Evolutionary conservation across 352 stramenopile genomes (phyloP), one percentile per base, ranked within the genome.

Genomic region (Pythium pyrilobum): DNA sequence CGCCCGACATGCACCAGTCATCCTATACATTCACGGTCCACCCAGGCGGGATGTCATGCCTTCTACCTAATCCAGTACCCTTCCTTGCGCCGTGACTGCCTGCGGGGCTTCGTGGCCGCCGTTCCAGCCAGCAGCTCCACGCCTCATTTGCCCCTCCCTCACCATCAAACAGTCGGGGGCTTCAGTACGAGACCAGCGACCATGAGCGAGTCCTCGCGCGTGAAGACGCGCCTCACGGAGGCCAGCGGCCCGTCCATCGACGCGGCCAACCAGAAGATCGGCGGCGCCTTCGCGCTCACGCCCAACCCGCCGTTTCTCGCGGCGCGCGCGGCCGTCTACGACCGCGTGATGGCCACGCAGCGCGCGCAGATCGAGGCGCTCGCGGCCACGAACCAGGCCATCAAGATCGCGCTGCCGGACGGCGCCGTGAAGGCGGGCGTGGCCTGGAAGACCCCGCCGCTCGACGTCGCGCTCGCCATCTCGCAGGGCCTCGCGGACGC

Each of bases 361-460:
- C 71, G 80, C 60, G 67, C 79, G 47, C 57, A 85, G 57, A 72
- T 95, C 42, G 76, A 77, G 56, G 68, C 87, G 31, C 61, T 88
- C 44, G 69, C 67, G 9, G 97, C 98, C 57, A 80, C 85, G 23
- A 77, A 88, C 36, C 80, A 85, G 40, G 67, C 85, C 44, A 99
- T 99, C 64, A 85, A 74, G 36, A 92, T 99, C 56, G 98, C 95
- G 32, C 80, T 99, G 42, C 97, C 97, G 1, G 97, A 99, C 72
- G 97, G 97, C 34, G 96, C 73, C 4, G 66, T 96, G 24, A 93
- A 97, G 71, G 77, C 96, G 20, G 96, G 95, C 31, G 51, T 87
- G 10, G 89, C 87, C 16, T 98, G 84, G 75, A 77, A 97, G 69
- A 99, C 96, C 41, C 98, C 96, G 50, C 97, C 97, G 9, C 89